Evolutionary conservation across 2,329 filamentous ascomycete genomes (phyloP), one percentile per base, ranked within the genome.

Genomic region (Parastagonospora nodorum): DNA sequence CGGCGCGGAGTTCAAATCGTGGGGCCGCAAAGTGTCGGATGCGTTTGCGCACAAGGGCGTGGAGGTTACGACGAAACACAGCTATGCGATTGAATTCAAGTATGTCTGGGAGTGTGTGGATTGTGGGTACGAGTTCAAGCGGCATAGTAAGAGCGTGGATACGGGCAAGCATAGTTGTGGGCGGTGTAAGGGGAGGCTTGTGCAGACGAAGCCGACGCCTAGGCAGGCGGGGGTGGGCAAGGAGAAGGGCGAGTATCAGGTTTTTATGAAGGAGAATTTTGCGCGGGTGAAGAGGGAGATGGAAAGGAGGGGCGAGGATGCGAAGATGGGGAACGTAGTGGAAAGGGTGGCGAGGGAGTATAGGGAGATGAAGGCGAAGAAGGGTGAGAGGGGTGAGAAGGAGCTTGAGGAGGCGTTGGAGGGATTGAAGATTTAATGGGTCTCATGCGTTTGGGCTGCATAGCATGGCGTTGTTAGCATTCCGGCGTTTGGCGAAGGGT

Each of bases 31-130:
- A 78, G 71, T 84, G 77, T 73, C 83, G 77, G 60, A 57, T 2
- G 79, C 78, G 0, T 89, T 92, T 60, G 80, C 77, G 2, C 68
- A 82, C 40, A 79, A 84, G 2, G 87, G 84, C 4, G 76, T 97
- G 37, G 76, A 87, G 30, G 90, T 97, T 15, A 96, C 92, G 1
- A 97, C 92, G 0, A 95, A 90, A 68, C 93, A 99, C 74, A 83
- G 79, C 29, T 99, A 97, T 72, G 83, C 87, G 42, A 97, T 97
- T 65, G 88, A 92, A 61, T 96, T 90, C 77, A 95, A 93, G 76
- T 99, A 93, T 69, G 76, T 92, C 15, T 97, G 94, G 93, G 78
- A 82, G 36, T 97, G 93, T 69, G 76, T 71, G 4, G 72, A 67
- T 2, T 97, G 94, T 68, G 82, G 78, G 0, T 75, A 82, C 29